Evolutionary conservation across 257 asterid genomes (phyloP).

Genomic region (Mentha longifolia): DNA sequence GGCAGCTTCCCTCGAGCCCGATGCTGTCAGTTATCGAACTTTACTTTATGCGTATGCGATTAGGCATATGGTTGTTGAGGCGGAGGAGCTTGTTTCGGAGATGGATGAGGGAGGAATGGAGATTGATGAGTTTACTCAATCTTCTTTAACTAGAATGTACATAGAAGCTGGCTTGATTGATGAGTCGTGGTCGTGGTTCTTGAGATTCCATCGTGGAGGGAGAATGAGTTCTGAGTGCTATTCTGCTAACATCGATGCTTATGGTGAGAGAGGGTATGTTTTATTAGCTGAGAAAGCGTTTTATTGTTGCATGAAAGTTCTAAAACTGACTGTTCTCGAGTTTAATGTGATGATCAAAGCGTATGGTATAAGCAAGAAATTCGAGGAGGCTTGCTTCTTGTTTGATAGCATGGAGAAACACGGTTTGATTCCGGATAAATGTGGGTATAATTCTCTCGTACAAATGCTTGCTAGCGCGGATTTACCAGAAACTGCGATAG

Average conservation of each 20-base stretch:
- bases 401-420: slow-evolving; percentile 67
- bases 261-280: slow-evolving; percentile 77
- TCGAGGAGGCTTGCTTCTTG: slow-evolving; percentile 68
- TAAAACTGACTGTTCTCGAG: slow-evolving; percentile 55
- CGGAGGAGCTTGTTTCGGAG: slow-evolving; percentile 70
- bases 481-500: slow-evolving; percentile 62
- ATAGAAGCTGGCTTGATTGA: slow-evolving; percentile 75
- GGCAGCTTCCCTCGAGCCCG: slow-evolving; percentile 77
- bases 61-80: slow-evolving; percentile 83
- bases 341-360: slow-evolving; percentile 96
- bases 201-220: slow-evolving; percentile 75
- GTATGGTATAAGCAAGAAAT: slow-evolving; percentile 76
- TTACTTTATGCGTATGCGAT: slow-evolving; percentile 82
- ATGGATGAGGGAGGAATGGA: slow-evolving; percentile 72
- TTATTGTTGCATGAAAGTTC: slow-evolving; percentile 52
- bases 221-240: slow-evolving; percentile 85
- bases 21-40: slow-evolving; percentile 84
- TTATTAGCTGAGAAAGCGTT: slow-evolving; percentile 70
- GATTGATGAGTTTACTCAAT: slow-evolving; percentile 88
- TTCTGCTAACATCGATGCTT: slow-evolving; percentile 92
- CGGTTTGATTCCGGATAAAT: slow-evolving; percentile 69
- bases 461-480: slow-evolving; percentile 85
- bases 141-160: slow-evolving; percentile 92
- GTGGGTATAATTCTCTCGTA: slow-evolving; percentile 80
- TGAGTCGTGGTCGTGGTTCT: slow-evolving; percentile 76